These are phyloP conservation scores for Chaetomium cochliodes DNA, from an alignment of 495 filamentous ascomycete species.

Conservation along the genomic window DNA sequence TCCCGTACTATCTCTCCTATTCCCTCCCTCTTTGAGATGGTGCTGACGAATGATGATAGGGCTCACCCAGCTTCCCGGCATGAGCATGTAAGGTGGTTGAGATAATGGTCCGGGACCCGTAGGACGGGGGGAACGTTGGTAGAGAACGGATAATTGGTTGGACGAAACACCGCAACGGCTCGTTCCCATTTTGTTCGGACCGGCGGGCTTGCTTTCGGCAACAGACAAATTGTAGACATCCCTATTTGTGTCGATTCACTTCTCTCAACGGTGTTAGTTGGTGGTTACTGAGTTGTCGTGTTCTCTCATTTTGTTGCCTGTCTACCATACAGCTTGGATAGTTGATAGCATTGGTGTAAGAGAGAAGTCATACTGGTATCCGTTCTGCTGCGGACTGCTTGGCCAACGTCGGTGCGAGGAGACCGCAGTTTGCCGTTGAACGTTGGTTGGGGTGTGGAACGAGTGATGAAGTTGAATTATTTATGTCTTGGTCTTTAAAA, in stretches of 20 bases:
- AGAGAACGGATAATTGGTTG: not conserved
- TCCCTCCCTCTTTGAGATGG: too few species aligned
- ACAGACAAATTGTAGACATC: not conserved
- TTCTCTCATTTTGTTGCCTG: not conserved
- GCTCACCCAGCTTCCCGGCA: constrained; percentile 16
- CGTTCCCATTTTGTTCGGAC: not conserved
- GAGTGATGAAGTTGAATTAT: too few species aligned
- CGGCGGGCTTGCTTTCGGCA: not conserved
- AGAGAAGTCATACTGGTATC: not conserved
- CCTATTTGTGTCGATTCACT: not conserved
- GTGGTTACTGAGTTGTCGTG: not conserved
- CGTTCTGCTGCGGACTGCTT: too few species aligned
- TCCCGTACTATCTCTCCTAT: not conserved
- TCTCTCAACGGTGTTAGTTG: not conserved
- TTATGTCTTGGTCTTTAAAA: too few species aligned
- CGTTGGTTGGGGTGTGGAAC: too few species aligned
- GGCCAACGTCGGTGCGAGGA: too few species aligned
- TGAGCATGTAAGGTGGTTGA: constrained; percentile 8
- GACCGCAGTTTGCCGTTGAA: too few species aligned
- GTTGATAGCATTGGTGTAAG: constrained; percentile 11
- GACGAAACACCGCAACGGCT: not conserved
- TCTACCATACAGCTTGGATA: constrained; percentile 10
- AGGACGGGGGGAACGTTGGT: not conserved
- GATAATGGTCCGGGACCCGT: not conserved
- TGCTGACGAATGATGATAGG: constrained; percentile 9